Evolutionary conservation across 441 rosid species (phyloP), one percentile per base, ranked within the genome.

Genomic region (Syzygium malaccense): DNA sequence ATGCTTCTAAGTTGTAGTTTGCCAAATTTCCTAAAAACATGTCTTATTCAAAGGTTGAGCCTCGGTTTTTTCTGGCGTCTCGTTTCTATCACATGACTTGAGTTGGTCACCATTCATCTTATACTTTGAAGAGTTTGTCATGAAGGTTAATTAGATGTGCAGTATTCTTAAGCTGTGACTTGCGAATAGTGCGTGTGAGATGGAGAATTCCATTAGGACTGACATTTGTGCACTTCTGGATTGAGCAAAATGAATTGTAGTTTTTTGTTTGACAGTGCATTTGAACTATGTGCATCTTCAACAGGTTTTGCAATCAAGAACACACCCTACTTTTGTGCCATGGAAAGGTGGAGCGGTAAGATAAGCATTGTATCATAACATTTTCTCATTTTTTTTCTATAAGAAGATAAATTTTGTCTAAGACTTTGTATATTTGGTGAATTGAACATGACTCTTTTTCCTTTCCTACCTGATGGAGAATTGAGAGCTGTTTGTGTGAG

Each of bases 241-340:
- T 60, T 14, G 32, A 60, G 66, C 66, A 28, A 60, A 60, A 2
- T 14, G 32, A 60, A 9, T 60, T 28, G 66, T 28, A 58, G 30
- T 58, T 6, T 58, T 25, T 25, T 26, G 57, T 55, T 55, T 55
- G 4, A 58, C 64, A 12, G 0, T 58, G 64, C 14, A 12, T 58
- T 2, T 58, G 64, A 26, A 26, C 14, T 58, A 0, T 53, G 54
- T 53, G 54, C 56, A 20, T 54, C 56, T 87, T 85, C 84, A 90
- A 90, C 89, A 94, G 95, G 99, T 97, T 89, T 90, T 97, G 88
- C 99, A 90, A 88, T 92, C 99, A 71, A 96, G 97, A 93, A 92
- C 94, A 45, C 48, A 45, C 48, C 48, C 48, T 45, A 45, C 48
- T 45, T 45, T 45, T 45, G 48, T 45, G 48, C 48, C 48, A 45